Percentiles rank a stretch among this genome's conserved stretches.
These are phyloP conservation scores for Beauveria sp. DNA, from an alignment of 2,329 filamentous ascomycete species.

Conservation along the genomic window DNA sequence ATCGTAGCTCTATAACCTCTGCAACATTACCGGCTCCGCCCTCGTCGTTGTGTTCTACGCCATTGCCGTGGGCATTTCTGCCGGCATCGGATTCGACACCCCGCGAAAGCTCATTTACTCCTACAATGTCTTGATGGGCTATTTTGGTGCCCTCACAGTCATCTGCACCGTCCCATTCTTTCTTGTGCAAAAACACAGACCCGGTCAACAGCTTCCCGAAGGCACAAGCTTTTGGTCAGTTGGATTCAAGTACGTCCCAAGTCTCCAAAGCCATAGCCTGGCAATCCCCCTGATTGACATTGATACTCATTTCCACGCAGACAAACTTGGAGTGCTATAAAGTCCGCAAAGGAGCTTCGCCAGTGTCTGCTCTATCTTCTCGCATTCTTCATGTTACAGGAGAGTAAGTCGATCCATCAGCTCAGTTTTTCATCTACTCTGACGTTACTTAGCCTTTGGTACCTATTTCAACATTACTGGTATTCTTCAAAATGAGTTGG, in stretches of 20 bases:
- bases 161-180: slow-evolving; percentile 17
- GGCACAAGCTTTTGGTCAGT: slow-evolving; percentile 14
- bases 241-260: slow-evolving; percentile 11
- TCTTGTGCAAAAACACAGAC: slow-evolving; percentile 17
- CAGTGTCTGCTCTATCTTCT: slow-evolving; percentile 17
- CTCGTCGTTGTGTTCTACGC: slow-evolving; percentile 15
- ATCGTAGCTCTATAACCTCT: slow-evolving; percentile 15
- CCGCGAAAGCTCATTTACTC: slow-evolving; percentile 12
- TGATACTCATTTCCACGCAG: background rate
- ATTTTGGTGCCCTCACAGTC: slow-evolving; percentile 16
- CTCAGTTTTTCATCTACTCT: background rate
- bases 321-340: slow-evolving; percentile 15
- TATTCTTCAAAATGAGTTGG: slow-evolving; percentile 16
- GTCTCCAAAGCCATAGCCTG: background rate
- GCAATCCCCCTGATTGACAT: background rate
- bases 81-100: slow-evolving; percentile 14
- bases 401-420: slow-evolving; percentile 11
- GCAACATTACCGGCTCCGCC: slow-evolving; percentile 17
- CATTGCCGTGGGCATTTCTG: slow-evolving; percentile 16
- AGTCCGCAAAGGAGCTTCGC: slow-evolving; percentile 15
- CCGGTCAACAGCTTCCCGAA: slow-evolving; percentile 16
- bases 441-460: slow-evolving; percentile 11
- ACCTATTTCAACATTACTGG: slow-evolving; percentile 16
- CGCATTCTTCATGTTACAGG: slow-evolving; percentile 17
- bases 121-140: slow-evolving; percentile 16